Percentiles rank a stretch among this genome's conserved stretches.
Conservation (phyloP, 2,329 filamentous ascomycete species). For the Pseudogymnoascus sp. region DNA sequence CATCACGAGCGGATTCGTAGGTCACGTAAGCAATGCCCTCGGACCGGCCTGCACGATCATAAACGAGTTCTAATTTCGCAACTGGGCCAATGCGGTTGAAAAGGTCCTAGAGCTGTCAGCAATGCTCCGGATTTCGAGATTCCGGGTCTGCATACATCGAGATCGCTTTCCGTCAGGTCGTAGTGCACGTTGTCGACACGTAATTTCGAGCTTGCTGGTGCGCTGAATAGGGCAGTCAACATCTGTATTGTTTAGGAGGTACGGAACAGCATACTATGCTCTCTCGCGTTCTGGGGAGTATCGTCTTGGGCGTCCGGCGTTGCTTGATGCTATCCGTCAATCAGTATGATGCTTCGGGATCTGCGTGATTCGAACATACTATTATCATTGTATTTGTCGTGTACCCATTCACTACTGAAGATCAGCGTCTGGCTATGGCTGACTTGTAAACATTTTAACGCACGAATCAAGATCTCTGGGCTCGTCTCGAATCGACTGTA, state of each 20-base stretch:
- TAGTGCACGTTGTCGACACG: conserved; percentile 89
- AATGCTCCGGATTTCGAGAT: conserved; percentile 11
- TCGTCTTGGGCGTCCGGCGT: conserved; percentile 20
- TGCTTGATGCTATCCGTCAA: not conserved
- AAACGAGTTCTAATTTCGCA: conserved; percentile 61
- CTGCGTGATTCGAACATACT: conserved; percentile 33
- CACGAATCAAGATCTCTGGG: conserved; percentile 66
- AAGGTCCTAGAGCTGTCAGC: conserved; percentile 54
- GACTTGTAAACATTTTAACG: conserved; percentile 25
- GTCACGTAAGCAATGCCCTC: conserved; percentile 80
- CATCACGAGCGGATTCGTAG: conserved; percentile 66
- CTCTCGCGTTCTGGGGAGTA: conserved; percentile 22
- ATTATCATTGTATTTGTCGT: conserved; percentile 79
- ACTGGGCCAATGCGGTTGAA: conserved; percentile 74
- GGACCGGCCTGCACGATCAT: conserved; percentile 83
- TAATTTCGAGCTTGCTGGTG: conserved; percentile 59
- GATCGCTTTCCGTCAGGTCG: conserved; percentile 77
- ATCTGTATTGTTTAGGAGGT: conserved; percentile 10
- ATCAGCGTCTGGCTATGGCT: conserved; percentile 7
- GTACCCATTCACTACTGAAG: conserved; percentile 74
- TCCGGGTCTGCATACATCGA: conserved; percentile 53
- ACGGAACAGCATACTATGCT: conserved; percentile 21
- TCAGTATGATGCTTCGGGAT: not conserved
- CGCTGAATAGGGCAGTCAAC: conserved; percentile 32
- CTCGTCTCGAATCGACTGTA: conserved; percentile 56